These are phyloP conservation scores for Trichocomaceae sp. DNA, from an alignment of 2,329 filamentous ascomycete genomes.

Conservation along the genomic window DNA sequence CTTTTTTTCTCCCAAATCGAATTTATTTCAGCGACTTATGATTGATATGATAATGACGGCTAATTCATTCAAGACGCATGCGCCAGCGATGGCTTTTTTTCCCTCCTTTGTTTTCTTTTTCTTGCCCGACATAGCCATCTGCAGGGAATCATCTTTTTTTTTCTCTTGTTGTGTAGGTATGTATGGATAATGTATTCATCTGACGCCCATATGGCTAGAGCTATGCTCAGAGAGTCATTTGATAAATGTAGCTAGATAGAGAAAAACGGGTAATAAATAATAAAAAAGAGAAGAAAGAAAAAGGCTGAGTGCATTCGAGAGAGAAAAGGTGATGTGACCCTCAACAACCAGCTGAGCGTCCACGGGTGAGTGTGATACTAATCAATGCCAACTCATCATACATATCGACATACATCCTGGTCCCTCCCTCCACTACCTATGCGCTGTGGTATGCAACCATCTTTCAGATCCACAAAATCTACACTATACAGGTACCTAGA, in stretches of 20 bases:
- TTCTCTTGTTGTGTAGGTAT: not conserved
- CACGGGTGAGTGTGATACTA: not conserved
- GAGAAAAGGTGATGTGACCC: no score
- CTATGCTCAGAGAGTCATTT: not conserved
- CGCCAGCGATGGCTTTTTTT: conserved; percentile 40
- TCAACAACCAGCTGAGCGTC: not conserved
- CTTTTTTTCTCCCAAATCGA: not conserved
- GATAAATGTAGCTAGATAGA: not conserved
- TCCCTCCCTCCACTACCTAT: not conserved
- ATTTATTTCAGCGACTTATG: conserved; percentile 3
- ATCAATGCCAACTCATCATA: conserved; percentile 10
- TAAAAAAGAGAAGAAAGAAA: no score
- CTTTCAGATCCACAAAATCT: not conserved
- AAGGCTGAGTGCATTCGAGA: no score
- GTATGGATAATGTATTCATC: not conserved
- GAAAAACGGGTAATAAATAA: no score
- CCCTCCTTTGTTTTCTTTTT: not conserved
- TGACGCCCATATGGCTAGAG: not conserved
- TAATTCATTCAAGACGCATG: conserved; percentile 42
- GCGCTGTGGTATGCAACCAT: not conserved
- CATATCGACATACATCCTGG: no score
- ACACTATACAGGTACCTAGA: not conserved
- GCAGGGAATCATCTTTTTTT: not conserved
- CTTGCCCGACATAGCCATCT: not conserved
- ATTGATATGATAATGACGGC: conserved; percentile 12